Evolutionary conservation across 2,329 filamentous ascomycete species (phyloP), one percentile per base, ranked within the genome.

Genomic region (Ascochyta fabae): DNA sequence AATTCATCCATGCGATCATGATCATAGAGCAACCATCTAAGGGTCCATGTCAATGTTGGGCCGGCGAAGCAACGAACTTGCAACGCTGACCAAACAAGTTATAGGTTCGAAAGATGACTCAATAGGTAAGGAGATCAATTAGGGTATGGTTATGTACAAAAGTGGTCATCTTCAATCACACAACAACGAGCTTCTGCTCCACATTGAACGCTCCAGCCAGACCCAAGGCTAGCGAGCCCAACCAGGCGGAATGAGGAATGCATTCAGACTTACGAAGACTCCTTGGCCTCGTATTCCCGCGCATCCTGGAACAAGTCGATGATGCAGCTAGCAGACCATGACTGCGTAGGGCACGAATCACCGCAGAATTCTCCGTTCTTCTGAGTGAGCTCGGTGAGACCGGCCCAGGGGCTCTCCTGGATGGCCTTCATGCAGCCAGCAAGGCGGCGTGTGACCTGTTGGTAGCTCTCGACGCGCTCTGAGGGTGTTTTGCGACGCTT

Each of bases 251-350:
- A 10, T 4, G 15, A 13, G 38, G 31, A 6, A 29, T 2, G 8
- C 19, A 43, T n/a, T 44, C 26, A 38, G 3, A 34, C 29, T n/a
- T 33, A 54, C 19, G 45, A 42, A 3, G 57, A 55, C 55, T 60
- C 54, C 42, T 59, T 52, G 15, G 64, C n/a, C 35, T 75, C 72
- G 53, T 74, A 74, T 57, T 74, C 70, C 9, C 67, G 64, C 16
- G 92, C 94, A 75, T 99, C 95, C 82, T 96, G 93, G 79, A 96
- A 99, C 61, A 99, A 78, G 78, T 99, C 95, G 69, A 99, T 91
- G 70, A 99, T 81, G 75, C 95, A 98, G 22, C 91, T 90, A 27
- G 95, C 91, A 48, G 92, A 97, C 95, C 95, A 99, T 48, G 95
- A 90, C 77, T 99, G 95, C 0, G 95, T 97, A 24, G 95, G 95